Evolutionary conservation across 495 filamentous ascomycete species (phyloP).

Genomic region (Annulohypoxylon bovei): DNA sequence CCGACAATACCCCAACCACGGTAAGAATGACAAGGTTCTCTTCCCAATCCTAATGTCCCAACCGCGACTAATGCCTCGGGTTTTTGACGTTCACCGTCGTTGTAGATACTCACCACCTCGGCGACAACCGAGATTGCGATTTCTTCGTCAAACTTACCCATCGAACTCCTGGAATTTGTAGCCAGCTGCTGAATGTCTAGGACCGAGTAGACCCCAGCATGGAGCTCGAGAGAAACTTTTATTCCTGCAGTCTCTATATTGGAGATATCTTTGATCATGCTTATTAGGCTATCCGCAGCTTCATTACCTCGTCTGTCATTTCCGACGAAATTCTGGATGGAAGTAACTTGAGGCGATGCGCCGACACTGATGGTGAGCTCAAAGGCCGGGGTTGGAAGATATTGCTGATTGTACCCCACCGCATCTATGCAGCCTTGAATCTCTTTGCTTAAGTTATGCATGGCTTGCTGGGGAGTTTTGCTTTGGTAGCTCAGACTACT

Average conservation of each 20-base stretch:
- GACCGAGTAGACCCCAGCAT: neutral
- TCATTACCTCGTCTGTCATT: neutral
- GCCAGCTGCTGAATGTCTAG: neutral
- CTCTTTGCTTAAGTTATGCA: neutral
- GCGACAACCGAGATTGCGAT: constrained; percentile 2
- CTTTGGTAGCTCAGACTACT: neutral
- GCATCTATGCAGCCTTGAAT: neutral
- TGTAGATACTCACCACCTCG: neutral
- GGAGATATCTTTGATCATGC: neutral
- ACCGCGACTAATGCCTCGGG: neutral
- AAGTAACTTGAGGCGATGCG: neutral
- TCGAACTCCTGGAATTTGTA: neutral
- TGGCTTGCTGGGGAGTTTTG: neutral
- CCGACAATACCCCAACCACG: neutral
- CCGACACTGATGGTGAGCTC: neutral
- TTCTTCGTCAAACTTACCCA: neutral
- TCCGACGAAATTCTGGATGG: neutral
- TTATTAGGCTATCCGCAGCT: neutral
- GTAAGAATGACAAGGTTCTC: neutral
- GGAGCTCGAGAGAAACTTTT: neutral
- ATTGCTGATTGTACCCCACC: neutral
- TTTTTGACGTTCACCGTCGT: neutral
- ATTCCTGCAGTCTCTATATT: neutral
- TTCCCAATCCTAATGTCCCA: constrained; percentile 1
- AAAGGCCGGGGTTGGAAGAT: neutral